These are phyloP conservation scores for Spathaspora hagerdaliae DNA, from an alignment of 805 yeast genomes.

Conservation along the genomic window DNA sequence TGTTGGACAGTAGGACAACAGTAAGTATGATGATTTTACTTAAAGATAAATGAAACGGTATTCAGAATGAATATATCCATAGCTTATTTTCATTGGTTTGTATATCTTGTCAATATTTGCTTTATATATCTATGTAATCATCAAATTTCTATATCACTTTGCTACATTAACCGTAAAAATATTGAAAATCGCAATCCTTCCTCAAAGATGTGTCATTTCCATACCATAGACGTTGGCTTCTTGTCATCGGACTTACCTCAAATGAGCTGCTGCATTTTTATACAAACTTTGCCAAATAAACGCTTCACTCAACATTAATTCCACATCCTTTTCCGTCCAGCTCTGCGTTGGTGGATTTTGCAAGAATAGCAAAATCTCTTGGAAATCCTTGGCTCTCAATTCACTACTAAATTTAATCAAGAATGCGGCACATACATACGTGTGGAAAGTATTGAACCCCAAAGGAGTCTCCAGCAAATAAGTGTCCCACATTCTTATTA, in stretches of 20 bases:
- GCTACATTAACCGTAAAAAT: too few species aligned
- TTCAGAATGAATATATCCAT: too few species aligned
- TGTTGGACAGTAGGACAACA: too few species aligned
- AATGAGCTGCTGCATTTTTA: constrained; percentile 85
- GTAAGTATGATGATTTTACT: too few species aligned
- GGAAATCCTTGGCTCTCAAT: constrained; percentile 83
- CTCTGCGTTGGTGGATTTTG: constrained; percentile 83
- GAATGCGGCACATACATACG: constrained; percentile 97
- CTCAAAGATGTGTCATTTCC: too few species aligned
- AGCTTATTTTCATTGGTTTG: too few species aligned
- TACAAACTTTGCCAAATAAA: constrained; percentile 94
- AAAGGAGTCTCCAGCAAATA: constrained; percentile 70
- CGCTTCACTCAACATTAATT: constrained; percentile 89
- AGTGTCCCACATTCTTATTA: constrained; percentile 97
- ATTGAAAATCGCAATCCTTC: too few species aligned
- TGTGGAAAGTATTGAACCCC: constrained; percentile 89
- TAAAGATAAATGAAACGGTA: too few species aligned
- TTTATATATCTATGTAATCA: too few species aligned
- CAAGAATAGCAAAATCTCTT: constrained; percentile 85
- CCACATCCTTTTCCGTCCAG: constrained; percentile 90
- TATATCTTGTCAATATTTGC: too few species aligned
- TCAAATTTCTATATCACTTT: too few species aligned
- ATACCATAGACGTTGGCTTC: background rate
- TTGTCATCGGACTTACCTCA: constrained; percentile 32
- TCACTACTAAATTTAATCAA: constrained; percentile 81